Base-by-base conservation (phyloP, 805 yeast genomes). In the Yarrowia bubula region DNA sequence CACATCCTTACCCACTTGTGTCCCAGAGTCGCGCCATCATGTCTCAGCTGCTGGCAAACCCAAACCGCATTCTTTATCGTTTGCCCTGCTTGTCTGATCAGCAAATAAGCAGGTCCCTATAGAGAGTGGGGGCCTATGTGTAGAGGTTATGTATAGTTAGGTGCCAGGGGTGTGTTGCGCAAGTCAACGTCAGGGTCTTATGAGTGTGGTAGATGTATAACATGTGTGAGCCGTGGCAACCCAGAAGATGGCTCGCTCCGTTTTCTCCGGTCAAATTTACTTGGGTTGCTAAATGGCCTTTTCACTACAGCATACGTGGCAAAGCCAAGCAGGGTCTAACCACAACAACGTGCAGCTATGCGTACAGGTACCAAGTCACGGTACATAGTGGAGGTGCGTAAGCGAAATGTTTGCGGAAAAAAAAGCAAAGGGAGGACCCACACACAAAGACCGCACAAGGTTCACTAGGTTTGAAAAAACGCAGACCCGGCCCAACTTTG, bases 61-160 rank as follows among this genome's bases (percentile, higher is more conserved):
- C 14, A 28, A n/a, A 10, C 32, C 58, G 35, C 43, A 22, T 37
- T 37, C 43, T 51, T 51, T 51, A 51, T 50, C 58, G 58, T 51
- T 51, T 51, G 58, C 58, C 58, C 58, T 51, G 58, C 58, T 51
- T 51, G 58, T 38, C 58, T 51, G 58, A 51, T 51, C 58, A 51
- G 58, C 58, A 51, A 50, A 50, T 37, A 51, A 51, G 58, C 58
- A 51, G 58, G 58, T 51, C 58, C 58, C 42, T 50, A 35, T 48
- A 17, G 55, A n/a, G 15, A 22, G 47, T 15, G 41, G 31, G 41
- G 32, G 41, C 28, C 28, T 22, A 22, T 11, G 31, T 22, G 14
- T 43, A 11, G 50, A 44, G 47, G 32, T 18, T 43, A 43, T 17
- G 44, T 41, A 22, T 22, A 22, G 28, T 22, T 22, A 22, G 28